Base-by-base conservation (phyloP, 2,329 filamentous ascomycete genomes). In the Colletotrichum sp. region DNA sequence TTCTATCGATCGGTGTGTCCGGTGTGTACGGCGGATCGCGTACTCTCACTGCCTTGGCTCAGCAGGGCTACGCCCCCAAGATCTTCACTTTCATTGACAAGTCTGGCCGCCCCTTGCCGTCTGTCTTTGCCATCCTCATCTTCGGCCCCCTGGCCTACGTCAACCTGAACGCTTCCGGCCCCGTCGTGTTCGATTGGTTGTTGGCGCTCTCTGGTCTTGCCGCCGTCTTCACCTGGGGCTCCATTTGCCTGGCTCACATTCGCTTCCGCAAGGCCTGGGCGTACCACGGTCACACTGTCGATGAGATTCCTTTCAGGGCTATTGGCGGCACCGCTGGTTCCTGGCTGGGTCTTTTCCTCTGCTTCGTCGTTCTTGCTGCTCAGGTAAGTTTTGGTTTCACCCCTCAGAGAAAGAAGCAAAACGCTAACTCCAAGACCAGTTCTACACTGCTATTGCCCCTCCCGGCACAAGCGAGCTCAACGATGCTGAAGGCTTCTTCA, bases 221-320 rank as follows among this genome's bases (percentile, higher is more conserved):
- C 9, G 88, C 91, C 21, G 87, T 94, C 60, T 93, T 93, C 82
- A 91, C 92, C 18, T 94, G 92, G 92, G 91, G 88, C 30, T 91
- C 89, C 68, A 93, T 94, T 80, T 93, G 91, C 82, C 81, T 92
- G 4, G 89, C 90, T 3, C 92, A 94, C 80, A 92, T 94, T 78
- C 92, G 92, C 18, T 94, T 93, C 89, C 91, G 92, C 36, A 78
- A 80, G 12, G 92, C 91, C 0, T 94, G 92, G 92, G 82, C 81
- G 14, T 81, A 83, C 28, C 88, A 93, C 73, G 92, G 92, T 21
- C 91, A 90, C 79, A 88, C 86, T 1, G 82, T 93, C 3, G 91
- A 93, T 13, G 92, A 93, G 80, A 89, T 95, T 4, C 91, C 93
- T 1, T 95, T 93, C 86, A 84, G 84, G 43, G 91, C 92, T n/a